Base-by-base conservation (phyloP, 805 yeast genomes). In the Barnettozyma salicaria region DNA sequence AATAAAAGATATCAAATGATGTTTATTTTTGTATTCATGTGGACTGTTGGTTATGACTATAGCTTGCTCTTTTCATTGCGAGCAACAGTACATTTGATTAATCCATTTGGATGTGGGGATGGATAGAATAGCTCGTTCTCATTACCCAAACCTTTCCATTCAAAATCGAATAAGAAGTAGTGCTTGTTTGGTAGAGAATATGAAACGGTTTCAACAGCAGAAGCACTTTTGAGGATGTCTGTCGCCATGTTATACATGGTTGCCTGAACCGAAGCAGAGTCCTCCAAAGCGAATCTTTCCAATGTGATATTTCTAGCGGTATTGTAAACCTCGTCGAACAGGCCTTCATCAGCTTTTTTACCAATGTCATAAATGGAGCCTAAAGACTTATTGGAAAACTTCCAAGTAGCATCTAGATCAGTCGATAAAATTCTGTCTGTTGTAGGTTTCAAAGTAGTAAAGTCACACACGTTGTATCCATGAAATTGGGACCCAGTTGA, bases 211-310 rank as follows among this genome's bases (percentile, higher is more conserved):
- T 67, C 72, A 39, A 89, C 68, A 42, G 67, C 67, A 3, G 78
- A 68, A 39, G 75, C 80, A 35, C 52, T 55, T 34, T 64, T 67
- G 56, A 89, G 71, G 46, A 89, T 85, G 45, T 74, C 77, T 46
- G 76, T 70, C 27, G 84, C 72, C 92, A 89, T 89, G 71, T 87
- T 84, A 70, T 76, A 89, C 96, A 89, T 90, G 41, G 96, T 89
- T 31, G 95, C 96, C 67, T 89, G 97, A 32, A 89, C 97, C 19
- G 95, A 83, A n/a, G 96, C 77, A 8, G 95, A 85, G 61, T 85
- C 77, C 62, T 89, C 96, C 34, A 72, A 60, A 13, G 96, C 96
- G 61, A 89, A 89, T 41, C 71, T 69, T 37, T 76, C 80, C 52
- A 88, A 70, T 1, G 96, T 87, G 52, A 75, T 71, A 27, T 65